Evolutionary conservation across 208 protist species (phyloP).

Genomic region (Leishmania amazonensis): DNA sequence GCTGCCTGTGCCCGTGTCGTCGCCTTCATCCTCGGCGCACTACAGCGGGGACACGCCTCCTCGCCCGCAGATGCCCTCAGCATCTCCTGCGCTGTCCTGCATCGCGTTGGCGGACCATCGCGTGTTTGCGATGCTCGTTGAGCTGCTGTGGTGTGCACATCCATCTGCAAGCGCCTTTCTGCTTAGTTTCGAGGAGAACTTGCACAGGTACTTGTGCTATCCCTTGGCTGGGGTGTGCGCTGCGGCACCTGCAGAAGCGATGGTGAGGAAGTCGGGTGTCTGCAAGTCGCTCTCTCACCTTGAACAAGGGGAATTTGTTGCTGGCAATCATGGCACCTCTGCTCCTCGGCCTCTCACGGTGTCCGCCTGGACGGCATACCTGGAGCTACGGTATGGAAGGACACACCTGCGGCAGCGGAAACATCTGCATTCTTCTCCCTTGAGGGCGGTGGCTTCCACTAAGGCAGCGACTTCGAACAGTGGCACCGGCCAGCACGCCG

Average conservation of each 20-base stretch:
- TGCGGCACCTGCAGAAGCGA: neutral
- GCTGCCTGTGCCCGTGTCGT: neutral
- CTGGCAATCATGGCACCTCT: neutral
- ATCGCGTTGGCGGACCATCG: conserved; percentile 7
- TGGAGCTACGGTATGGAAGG: conserved; percentile 23
- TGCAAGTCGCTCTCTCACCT: neutral
- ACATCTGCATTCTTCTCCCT: neutral
- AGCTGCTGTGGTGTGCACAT: conserved; percentile 2
- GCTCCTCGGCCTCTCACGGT: conserved; percentile 4
- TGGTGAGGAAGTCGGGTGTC: neutral
- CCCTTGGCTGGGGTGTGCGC: conserved; percentile 22
- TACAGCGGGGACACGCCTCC: neutral
- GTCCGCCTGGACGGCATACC: conserved; percentile 15
- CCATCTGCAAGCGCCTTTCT: neutral
- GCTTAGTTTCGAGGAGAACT: conserved; percentile 1
- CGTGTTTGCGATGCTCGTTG: conserved; percentile 3
- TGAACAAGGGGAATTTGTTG: neutral
- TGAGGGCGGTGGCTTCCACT: neutral
- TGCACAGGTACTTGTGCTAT: conserved; percentile 25
- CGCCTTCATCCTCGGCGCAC: neutral
- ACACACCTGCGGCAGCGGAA: neutral
- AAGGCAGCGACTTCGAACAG: neutral
- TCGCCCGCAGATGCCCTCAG: neutral
- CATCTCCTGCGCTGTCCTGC: neutral
- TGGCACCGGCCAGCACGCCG: neutral